Base-by-base conservation (phyloP, 495 filamentous ascomycete species). In the Annulohypoxylon nitens region DNA sequence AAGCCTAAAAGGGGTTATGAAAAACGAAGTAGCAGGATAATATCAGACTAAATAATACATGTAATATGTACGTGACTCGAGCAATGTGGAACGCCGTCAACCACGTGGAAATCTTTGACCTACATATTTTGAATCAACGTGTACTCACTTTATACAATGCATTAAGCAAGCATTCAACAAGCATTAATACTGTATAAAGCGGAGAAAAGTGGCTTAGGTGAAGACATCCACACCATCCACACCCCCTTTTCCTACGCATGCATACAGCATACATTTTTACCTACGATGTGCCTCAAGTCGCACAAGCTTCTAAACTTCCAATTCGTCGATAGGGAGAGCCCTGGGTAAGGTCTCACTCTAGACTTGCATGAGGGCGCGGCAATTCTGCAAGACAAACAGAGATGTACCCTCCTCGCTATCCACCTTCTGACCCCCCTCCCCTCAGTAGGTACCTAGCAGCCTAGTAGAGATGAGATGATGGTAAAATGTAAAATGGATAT, bases 261-360 rank as follows among this genome's bases (percentile, higher is more conserved):
- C 25, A 61, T 47, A 63, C 58, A 71, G 5, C 30, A 30, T 30
- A 30, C 30, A 3, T 30, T 43, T 70, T 30, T 41, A 60, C 54
- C 20, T 61, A 60, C 64, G 51, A 61, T 45, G 60, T 69, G 41
- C 43, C 20, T 74, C 54, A 25, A 61, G 64, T 73, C 47, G 70
- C 48, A 73, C 70, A 57, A 43, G 37, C 47, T 59, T 65, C 61
- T 33, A 61, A 59, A 63, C n/a, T 63, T 74, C 67, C 63, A 43
- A 74, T 74, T 74, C 67, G 71, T 41, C 62, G 58, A 64, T 51
- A 63, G 47, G 25, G 41, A 47, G 30, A 50, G 30, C 36, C 57
- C 59, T 71, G 67, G 67, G 67, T 71, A 68, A 68, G 72, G 72
- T 75, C 67, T 75, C 67, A 68, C 60, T 58, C 64, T 63, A 71